Base-by-base conservation (phyloP, 164 flowering plant species). In the Aristolochia californica region DNA sequence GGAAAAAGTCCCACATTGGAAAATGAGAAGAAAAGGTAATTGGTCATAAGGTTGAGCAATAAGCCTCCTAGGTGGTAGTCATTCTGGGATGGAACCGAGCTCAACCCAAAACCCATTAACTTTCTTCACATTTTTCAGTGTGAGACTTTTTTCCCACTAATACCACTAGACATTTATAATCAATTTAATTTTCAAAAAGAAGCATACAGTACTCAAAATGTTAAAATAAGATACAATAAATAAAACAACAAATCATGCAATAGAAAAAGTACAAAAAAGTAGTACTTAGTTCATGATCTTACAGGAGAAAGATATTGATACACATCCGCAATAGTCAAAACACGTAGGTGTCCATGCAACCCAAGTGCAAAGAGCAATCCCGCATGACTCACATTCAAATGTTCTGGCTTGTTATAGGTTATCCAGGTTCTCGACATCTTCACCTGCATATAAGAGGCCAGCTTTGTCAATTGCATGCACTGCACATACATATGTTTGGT, bases 351-450 rank as follows among this genome's bases (percentile, higher is more conserved):
- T 49, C 99, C 97, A 75, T 87, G 97, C 63, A 89, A 75, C 63
- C 99, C 99, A 57, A 93, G 69, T 15, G 96, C 97, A 63, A 93
- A 80, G 25, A 93, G 90, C 67, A 93, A 83, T 54, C 99, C 99
- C 26, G 97, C 91, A 76, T 93, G 99, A 70, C 71, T 65, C 66
- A 70, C 78, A 78, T 77, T 85, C 61, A 95, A 91, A 66, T 84
- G 87, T 63, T 75, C 83, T 12, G 97, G 93, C 68, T 76, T 89
- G 74, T 93, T 90, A 70, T 93, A 93, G 26, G 70, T 63, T 60
- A 93, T 87, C 99, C 99, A 89, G 18, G 97, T 89, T 68, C 96
- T 81, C 68, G 99, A 84, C 84, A 89, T 72, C 70, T 85, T 93
- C 4, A 89, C 97, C 99, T 93, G 73, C 58, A 61, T 55, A 16